Evolutionary conservation across 345 rosid genomes (phyloP).

Genomic region (Citrus medica): DNA sequence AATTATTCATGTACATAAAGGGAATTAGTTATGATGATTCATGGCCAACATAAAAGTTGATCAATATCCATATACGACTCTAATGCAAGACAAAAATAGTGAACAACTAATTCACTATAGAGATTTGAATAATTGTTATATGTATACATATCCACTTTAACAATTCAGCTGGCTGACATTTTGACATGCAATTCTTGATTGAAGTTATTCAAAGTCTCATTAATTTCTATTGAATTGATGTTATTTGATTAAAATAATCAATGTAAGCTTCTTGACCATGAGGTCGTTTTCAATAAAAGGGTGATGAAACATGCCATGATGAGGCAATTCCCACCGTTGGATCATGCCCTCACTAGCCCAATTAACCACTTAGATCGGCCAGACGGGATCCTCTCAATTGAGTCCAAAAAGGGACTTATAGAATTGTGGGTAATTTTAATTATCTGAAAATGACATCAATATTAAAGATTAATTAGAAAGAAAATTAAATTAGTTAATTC

Average conservation of each 20-base stretch:
- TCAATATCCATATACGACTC: neutral
- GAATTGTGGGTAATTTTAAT: constrained; percentile 3
- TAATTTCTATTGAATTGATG: neutral
- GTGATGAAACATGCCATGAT: neutral
- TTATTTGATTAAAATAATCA: neutral
- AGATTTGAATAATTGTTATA: neutral
- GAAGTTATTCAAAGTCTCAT: neutral
- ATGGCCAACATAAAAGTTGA: constrained; percentile 12
- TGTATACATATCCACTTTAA: neutral
- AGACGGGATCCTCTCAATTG: neutral
- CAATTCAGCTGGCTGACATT: constrained; percentile 7
- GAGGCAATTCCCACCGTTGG: constrained; percentile 7
- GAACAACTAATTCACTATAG: constrained; percentile 15
- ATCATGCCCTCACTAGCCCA: neutral
- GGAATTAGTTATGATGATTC: neutral
- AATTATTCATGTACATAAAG: neutral
- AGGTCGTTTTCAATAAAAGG: neutral
- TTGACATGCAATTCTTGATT: neutral
- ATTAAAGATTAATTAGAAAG: neutral
- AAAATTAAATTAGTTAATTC: neutral
- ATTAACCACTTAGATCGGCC: neutral
- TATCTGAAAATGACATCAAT: constrained; percentile 21
- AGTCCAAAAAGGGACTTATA: neutral
- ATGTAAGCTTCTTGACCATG: neutral
- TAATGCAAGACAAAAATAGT: constrained; percentile 17